Evolutionary conservation across 345 rosid species (phyloP).

Genomic region (Clarkia xantiana): DNA sequence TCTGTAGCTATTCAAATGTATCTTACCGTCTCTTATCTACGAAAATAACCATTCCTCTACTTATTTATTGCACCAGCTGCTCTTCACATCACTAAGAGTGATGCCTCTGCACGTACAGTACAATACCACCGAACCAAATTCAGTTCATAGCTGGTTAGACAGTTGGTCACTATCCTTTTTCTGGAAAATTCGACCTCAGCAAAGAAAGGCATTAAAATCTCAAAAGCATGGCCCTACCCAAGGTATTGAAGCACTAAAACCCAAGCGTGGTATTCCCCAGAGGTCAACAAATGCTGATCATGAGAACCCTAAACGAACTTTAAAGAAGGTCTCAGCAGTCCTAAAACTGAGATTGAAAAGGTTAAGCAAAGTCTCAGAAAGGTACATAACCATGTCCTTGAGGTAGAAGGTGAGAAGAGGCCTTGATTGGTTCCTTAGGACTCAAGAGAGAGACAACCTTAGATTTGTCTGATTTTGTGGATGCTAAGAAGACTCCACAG

Average conservation of each 20-base stretch:
- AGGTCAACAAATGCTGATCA: constrained; percentile 35
- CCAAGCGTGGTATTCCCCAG: constrained; percentile 38
- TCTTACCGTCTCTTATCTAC: background rate
- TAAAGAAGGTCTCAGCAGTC: constrained; percentile 49
- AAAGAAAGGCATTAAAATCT: constrained; percentile 36
- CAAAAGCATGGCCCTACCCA: constrained; percentile 37
- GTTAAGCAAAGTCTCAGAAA: constrained; percentile 83
- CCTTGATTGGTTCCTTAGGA: constrained; percentile 14
- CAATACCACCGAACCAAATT: constrained; percentile 44
- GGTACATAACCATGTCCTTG: constrained; percentile 57
- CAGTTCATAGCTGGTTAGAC: constrained; percentile 61
- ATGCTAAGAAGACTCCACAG: constrained; percentile 3
- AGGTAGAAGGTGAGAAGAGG: constrained; percentile 25
- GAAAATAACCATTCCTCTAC: constrained; percentile 8
- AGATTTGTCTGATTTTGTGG: constrained; percentile 7
- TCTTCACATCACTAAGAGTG: constrained; percentile 53
- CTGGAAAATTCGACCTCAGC: constrained; percentile 67
- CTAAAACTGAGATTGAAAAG: constrained; percentile 79
- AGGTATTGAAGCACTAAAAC: constrained; percentile 35
- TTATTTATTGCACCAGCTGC: constrained; percentile 42
- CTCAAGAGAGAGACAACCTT: constrained; percentile 6
- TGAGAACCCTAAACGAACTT: constrained; percentile 58
- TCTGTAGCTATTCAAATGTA: background rate
- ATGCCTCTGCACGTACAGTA: constrained; percentile 43
- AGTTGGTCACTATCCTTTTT: constrained; percentile 62